Base-by-base conservation (phyloP, 192 early-diverging fungal species). In the Linnemannia hyalina region DNA sequence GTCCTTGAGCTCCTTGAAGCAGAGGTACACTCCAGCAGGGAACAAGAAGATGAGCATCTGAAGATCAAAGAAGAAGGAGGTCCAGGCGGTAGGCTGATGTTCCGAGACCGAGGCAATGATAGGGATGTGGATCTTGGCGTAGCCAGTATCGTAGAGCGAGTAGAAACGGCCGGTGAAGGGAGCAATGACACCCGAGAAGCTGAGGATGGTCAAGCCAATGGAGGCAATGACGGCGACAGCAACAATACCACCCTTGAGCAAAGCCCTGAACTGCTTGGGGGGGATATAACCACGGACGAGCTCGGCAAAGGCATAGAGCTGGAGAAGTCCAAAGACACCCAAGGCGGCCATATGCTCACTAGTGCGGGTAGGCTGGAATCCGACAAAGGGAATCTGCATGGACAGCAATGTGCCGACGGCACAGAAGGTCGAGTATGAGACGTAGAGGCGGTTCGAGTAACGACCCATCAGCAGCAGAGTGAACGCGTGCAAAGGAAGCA, bases 81-180 rank as follows among this genome's bases (percentile, higher is more conserved):
- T 94, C 99, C 99, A 99, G 0, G 99, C 93, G 7, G 99, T 99
- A 32, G 99, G 99, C 88, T 99, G 99, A 90, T 99, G 99, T 89
- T 99, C 99, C 9, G 98, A 99, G 44, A 99, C 99, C 29, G 99
- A 99, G 0, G 99, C 99, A 87, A 99, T 99, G 81, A 99, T 99
- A 0, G 99, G 99, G 89, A 99, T 99, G 83, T 99, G 94, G 73
- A 96, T 97, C 91, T 99, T 99, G 73, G 99, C 99, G 80, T 99
- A 99, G n/a, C 96, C 97, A 13, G 99, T 99, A 89, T 99, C 99
- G 94, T 97, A 99, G 32, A 99, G 94, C 32, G 99, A 99, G 90
- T 99, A 99, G 90, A 99, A 99, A 35, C 99, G 96, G 6, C 99
- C 99, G 18, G 98, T 99, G 93, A 95, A 99, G 23, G 99, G 99